Evolutionary conservation across 345 rosid genomes (phyloP).

Genomic region (Arabis hirsuta): DNA sequence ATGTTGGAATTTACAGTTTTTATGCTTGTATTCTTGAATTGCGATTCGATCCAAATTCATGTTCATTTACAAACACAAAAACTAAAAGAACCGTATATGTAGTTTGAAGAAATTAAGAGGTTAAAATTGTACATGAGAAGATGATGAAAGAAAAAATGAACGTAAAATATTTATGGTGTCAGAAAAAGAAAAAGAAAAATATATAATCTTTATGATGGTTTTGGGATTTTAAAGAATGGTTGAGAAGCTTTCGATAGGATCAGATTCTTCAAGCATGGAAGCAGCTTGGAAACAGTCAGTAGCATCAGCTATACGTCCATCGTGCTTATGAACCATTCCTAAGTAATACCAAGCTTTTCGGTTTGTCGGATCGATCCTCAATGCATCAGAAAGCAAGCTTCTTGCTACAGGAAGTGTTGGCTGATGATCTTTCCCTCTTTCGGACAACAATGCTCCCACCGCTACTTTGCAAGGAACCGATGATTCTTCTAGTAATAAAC

Average conservation of each 20-base stretch:
- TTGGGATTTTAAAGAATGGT: constrained; percentile 52
- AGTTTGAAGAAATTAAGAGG: constrained; percentile 13
- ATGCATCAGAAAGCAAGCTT: constrained; percentile 85
- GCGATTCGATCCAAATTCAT: neutral
- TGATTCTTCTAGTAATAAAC: constrained; percentile 62
- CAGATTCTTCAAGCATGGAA: constrained; percentile 89
- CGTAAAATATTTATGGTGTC: neutral
- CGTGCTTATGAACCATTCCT: constrained; percentile 75
- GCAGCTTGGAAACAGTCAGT: constrained; percentile 94
- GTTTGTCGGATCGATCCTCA: constrained; percentile 86
- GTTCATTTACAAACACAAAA: neutral
- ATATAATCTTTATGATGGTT: constrained; percentile 5
- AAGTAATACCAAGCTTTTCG: constrained; percentile 85
- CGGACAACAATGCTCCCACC: constrained; percentile 60
- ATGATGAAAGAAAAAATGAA: constrained; percentile 23
- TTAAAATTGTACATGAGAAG: constrained; percentile 19
- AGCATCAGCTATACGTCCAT: constrained; percentile 90
- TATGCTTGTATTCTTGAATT: neutral
- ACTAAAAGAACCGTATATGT: neutral
- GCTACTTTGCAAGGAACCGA: constrained; percentile 72
- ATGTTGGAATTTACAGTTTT: neutral
- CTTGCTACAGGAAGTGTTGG: constrained; percentile 77
- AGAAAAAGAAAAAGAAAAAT: too few relatives aligned
- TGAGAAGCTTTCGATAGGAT: constrained; percentile 86
- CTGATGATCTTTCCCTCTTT: constrained; percentile 53